Evolutionary conservation across 441 rosid genomes (phyloP), one percentile per base, ranked within the genome.

Genomic region (Populus hybrid): DNA sequence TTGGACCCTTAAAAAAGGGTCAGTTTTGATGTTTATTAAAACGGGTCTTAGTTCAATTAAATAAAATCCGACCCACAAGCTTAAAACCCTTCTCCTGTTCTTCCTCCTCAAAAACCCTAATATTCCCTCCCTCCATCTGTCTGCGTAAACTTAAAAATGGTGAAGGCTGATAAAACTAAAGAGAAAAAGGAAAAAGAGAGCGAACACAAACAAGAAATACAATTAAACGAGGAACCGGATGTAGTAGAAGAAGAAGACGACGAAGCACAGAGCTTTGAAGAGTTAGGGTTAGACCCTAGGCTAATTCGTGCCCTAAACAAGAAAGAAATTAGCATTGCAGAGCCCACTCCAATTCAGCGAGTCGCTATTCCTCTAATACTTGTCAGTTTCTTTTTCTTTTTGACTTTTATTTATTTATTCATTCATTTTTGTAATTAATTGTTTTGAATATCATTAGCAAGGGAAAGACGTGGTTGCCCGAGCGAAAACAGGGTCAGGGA

Each of bases 391-490:
- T 7, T 40, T 5, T 12, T 64, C 66, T 26, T 35, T 29, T 6
- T 21, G 1, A 10, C 21, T 38, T 67, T 56, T 40, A n/a, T 38
- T 28, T 66, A 9, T 3, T 53, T 12, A 12, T 24, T 2, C 20
- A 69, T 69, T 50, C 24, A 56, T 79, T 9, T 7, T 31, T 64
- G 50, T 40, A 40, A 40, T 40, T 12, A 40, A 10, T 40, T 72
- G 42, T 3, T 68, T 64, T 63, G 14, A 77, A 16, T 4, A n/a
- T 65, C 7, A 40, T 73, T 68, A 92, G 97, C 90, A 90, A 88
- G 99, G 98, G 9, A 92, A 95, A 76, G 99, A 95, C 80, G 97
- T 94, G 73, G 94, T 94, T 78, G 99, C 97, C 18, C 86, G 88
- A 73, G 99, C 98, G 1, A 94, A 94, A 83, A 95, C 97, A 0